Evolutionary conservation across 345 rosid species (phyloP), one percentile per base, ranked within the genome.

Genomic region (Isatis tinctoria): DNA sequence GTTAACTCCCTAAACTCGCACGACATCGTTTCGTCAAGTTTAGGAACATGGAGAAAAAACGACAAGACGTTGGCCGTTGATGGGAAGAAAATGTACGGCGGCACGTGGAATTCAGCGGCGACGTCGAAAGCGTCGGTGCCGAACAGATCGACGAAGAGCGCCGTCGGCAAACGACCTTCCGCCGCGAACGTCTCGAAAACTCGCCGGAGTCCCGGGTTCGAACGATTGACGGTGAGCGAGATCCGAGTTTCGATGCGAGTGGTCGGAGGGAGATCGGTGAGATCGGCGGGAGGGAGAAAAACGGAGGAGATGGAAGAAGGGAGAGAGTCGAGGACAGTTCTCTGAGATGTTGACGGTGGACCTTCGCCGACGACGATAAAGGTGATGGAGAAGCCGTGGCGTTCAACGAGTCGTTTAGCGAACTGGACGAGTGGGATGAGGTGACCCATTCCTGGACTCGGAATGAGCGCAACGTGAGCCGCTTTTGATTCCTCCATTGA

Each of bases 361-460:
- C 87, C 88, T 26, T 71, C 77, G 28, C 84, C 81, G 39, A 80
- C 85, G 70, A 89, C 18, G 22, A 89, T 3, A 67, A 91, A 82
- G 14, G 88, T 84, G 5, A 86, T 72, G 56, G 76, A 51, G 78
- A 86, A 39, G 47, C 69, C 2, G 77, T 87, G 88, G 53, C 18
- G 52, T 36, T 57, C 74, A 65, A 81, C 85, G 58, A 91, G 81
- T 33, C 79, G 65, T 71, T 87, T 85, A 28, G 96, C 89, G 27
- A 91, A 75, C 81, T 88, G 92, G 13, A 67, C 52, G 65, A 87
- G 85, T 5, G 97, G 96, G 75, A 86, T 87, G 35, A 89, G 88
- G 61, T 91, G 97, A 43, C 97, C 97, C 92, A 91, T 89, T 45
- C 97, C 97, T 0, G 92, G 97, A 40, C 85, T 76, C 13, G 91